Evolutionary conservation across 2,329 filamentous ascomycete species (phyloP).

Genomic region (Talaromyces sp.): DNA sequence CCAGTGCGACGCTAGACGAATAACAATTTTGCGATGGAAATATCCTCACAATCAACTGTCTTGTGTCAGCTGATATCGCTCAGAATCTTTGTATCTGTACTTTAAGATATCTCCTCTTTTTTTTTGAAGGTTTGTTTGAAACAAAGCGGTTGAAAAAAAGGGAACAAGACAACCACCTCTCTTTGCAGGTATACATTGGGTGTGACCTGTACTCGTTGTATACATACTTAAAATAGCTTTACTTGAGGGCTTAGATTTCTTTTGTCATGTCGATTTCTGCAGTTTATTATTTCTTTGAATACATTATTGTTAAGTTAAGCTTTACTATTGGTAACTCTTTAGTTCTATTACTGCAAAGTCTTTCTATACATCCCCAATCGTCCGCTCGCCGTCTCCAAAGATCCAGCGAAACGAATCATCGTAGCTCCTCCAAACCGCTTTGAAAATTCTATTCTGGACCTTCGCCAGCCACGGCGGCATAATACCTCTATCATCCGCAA

Average conservation of each 20-base stretch:
- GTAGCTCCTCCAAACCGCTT: conserved; percentile 58
- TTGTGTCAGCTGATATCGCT: conserved; percentile 34
- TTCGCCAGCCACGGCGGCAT: conserved; percentile 61
- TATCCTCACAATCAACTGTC: conserved; percentile 20
- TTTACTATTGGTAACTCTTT: no score
- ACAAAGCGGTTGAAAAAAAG: conserved; percentile 13
- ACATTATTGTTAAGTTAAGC: background rate
- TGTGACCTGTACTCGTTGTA: conserved; percentile 25
- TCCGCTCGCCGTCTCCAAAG: conserved; percentile 84
- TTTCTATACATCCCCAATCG: conserved; percentile 34
- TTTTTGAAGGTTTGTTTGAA: conserved; percentile 31
- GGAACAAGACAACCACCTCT: conserved; percentile 25
- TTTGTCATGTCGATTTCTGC: conserved; percentile 6
- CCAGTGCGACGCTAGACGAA: conserved; percentile 42
- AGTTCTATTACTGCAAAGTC: no score
- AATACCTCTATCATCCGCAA: conserved; percentile 61
- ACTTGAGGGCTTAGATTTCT: conserved; percentile 13
- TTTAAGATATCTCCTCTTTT: conserved; percentile 31
- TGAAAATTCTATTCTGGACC: conserved; percentile 49
- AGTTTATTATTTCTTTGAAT: background rate
- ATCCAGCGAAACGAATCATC: conserved; percentile 57
- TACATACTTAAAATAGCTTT: conserved; percentile 13
- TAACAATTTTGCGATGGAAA: conserved; percentile 8
- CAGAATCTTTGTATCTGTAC: conserved; percentile 38
- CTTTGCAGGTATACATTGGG: conserved; percentile 19